Conservation (phyloP, 805 yeast species). For the Maudiozyma saulgeensis region DNA sequence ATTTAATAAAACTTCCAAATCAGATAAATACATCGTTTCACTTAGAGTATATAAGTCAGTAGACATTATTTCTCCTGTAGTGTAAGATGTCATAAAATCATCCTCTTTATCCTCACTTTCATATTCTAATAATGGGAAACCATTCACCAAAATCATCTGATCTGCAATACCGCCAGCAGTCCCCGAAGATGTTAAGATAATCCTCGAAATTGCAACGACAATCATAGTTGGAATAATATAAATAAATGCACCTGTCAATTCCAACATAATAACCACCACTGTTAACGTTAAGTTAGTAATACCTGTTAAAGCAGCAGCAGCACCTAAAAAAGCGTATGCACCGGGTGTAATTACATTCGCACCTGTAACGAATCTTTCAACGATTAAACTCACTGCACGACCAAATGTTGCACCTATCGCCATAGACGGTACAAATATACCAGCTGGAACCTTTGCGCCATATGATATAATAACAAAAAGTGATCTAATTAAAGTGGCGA, state of each 20-base stretch:
- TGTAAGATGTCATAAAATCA: constrained; percentile 37
- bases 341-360: constrained; percentile 76
- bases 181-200: constrained; percentile 70
- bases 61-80: constrained; percentile 57
- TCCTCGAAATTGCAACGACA: constrained; percentile 79
- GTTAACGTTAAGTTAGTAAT: constrained; percentile 88
- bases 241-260: constrained; percentile 86
- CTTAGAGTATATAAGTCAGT: constrained; percentile 20
- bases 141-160: constrained; percentile 83
- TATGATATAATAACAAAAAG: constrained; percentile 72
- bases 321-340: constrained; percentile 90
- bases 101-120: constrained; percentile 57
- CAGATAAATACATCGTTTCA: constrained; percentile 21
- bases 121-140: constrained; percentile 68
- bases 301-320: constrained; percentile 91
- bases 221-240: constrained; percentile 95
- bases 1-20: constrained; percentile 18
- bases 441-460: constrained; percentile 95
- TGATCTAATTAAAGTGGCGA: constrained; percentile 68
- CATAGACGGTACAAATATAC: constrained; percentile 94
- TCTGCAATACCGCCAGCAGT: constrained; percentile 82
- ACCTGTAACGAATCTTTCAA: constrained; percentile 40
- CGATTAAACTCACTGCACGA: constrained; percentile 67
- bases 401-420: constrained; percentile 95
- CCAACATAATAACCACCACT: constrained; percentile 92